Conservation (phyloP, 2,329 filamentous ascomycete species). For the Colletotrichum karsti region DNA sequence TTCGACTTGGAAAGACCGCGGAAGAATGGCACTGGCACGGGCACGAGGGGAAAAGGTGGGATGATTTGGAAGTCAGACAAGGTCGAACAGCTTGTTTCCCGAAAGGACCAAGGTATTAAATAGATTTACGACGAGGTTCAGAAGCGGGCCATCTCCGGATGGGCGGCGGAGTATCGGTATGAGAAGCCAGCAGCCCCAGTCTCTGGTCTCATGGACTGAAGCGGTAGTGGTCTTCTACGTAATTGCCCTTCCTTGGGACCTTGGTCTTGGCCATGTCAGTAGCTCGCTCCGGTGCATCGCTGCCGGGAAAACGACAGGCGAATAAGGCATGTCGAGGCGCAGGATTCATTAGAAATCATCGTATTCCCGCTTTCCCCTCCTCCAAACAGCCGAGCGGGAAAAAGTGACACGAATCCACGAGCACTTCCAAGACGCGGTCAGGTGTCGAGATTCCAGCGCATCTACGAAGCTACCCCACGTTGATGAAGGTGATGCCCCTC, state of each 20-base stretch:
- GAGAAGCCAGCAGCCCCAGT: conserved; percentile 1
- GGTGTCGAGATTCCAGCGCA: not conserved
- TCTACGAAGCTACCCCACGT: conserved; percentile 16
- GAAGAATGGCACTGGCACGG: not conserved
- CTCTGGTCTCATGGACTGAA: not conserved
- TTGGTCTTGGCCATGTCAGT: not conserved
- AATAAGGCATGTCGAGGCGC: conserved; percentile 1
- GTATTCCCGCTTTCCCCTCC: not conserved
- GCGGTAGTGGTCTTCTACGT: not conserved
- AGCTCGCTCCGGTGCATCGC: not conserved
- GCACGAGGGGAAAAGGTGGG: not conserved
- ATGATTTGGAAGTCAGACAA: not conserved
- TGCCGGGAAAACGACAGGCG: not conserved
- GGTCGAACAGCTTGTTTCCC: not conserved
- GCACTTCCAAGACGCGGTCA: not conserved
- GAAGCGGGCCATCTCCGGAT: conserved; percentile 16
- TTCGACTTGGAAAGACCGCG: not conserved
- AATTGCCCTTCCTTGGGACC: not conserved
- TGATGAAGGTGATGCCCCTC: conserved; percentile 14
- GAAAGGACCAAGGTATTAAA: conserved; percentile 13
- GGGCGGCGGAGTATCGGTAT: not conserved
- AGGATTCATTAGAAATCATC: not conserved
- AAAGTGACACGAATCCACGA: not conserved
- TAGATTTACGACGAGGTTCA: conserved; percentile 5
- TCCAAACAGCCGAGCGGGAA: not conserved